Percentiles rank a stretch among this genome's conserved stretches.
These are phyloP conservation scores for Chalciporus sp. DNA, from an alignment of 1,284 basidiomycete species.

Conservation along the genomic window DNA sequence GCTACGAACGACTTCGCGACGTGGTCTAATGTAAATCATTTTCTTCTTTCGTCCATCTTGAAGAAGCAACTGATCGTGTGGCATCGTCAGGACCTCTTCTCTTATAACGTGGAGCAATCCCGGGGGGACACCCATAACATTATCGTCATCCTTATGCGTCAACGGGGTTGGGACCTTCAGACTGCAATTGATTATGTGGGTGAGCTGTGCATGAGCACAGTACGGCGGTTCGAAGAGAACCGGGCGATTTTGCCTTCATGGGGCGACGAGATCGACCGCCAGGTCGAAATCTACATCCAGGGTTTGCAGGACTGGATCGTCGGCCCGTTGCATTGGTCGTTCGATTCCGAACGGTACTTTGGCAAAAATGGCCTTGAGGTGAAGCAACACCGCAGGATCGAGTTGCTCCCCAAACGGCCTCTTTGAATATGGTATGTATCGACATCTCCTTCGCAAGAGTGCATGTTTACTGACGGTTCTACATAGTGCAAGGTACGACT, in stretches of 20 bases:
- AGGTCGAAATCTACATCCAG: conserved; percentile 50
- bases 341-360: conserved; percentile 59
- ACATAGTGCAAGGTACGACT: not conserved
- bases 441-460: not conserved
- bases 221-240: conserved; percentile 48
- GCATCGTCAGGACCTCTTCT: conserved; percentile 54
- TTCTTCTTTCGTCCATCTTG: too few species aligned
- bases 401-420: conserved; percentile 41
- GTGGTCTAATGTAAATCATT: conserved; percentile 55
- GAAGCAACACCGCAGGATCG: conserved; percentile 48
- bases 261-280: conserved; percentile 51
- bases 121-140: conserved; percentile 60
- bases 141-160: conserved; percentile 57
- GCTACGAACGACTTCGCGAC: conserved; percentile 59
- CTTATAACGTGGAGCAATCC: conserved; percentile 64
- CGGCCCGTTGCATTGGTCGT: conserved; percentile 62
- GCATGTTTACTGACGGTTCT: not conserved
- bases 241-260: conserved; percentile 51
- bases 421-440: conserved; percentile 14
- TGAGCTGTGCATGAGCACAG: conserved; percentile 48
- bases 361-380: conserved; percentile 48
- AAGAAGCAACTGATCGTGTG: too few species aligned
- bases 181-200: conserved; percentile 56
- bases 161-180: conserved; percentile 50
- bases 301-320: conserved; percentile 62